Evolutionary conservation across 1,284 basidiomycete species (phyloP), one percentile per base, ranked within the genome.

Genomic region (Cronartium ribicola): DNA sequence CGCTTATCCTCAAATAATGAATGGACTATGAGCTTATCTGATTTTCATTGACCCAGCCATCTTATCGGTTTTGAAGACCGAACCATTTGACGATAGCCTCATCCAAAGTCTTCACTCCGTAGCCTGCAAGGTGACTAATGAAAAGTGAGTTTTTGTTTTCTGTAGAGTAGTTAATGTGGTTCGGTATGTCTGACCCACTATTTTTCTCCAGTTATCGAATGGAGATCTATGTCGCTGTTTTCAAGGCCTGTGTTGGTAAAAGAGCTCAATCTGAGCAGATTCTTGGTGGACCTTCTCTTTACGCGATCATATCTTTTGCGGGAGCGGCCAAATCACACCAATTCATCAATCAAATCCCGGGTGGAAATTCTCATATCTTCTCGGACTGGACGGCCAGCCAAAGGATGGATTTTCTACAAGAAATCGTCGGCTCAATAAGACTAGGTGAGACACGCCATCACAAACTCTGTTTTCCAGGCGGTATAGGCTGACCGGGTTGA

Each of bases 81-180:
- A n/a, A 51, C 70, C 70, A 14, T 73, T 66, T 14, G 59, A 73
- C 44, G 46, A 66, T 22, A 43, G 66, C 43, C 55, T 73, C 39
- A 17, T 73, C 40, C 39, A 59, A n/a, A 46, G 39, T 41, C 51
- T 73, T 13, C 51, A 60, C 55, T 51, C 51, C 2, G 55, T 66
- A n/a, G 57, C 72, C n/a, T 59, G 63, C 29, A 66, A 63, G 14
- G 17, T 74, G 41, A 29, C 72, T 5, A 64, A 67, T 46, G 72
- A 66, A 10, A 74, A 66, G 72, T 59, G 64, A 44, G 70, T 71
- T 29, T 20, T 44, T 11, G 14, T 7, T 40, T 14, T 20, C 22
- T 41, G 10, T 20, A 43, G 7, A 37, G 7, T 46, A 5, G 29
- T 36, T 39, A 20, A 29, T 11, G 20, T 22, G 2, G 7, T 17